Evolutionary conservation across 352 stramenopile species (phyloP), one percentile per base, ranked within the genome.

Genomic region (Phytophthora uliginosa): DNA sequence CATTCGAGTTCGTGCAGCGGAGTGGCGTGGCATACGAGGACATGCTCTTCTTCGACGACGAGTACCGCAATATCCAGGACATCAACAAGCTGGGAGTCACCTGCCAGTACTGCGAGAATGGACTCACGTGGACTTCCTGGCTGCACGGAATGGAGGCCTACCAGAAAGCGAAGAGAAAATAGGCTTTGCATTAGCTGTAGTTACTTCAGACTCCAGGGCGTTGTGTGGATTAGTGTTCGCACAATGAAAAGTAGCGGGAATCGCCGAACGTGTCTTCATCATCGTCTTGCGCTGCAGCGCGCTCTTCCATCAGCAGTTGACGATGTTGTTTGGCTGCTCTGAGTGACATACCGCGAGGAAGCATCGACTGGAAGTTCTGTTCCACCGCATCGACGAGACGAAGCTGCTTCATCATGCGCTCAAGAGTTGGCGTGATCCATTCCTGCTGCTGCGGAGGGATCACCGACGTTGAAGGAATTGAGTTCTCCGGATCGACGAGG

Each of bases 11-110:
- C 31, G 71, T 88, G 52, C 80, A 97, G 61, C 48, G 92, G 18
- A 98, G 92, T 36, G 84, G 88, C 28, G 84, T 99, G 45, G 73
- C 74, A 28, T 99, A 98, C 74, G 82, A 98, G 63, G 86, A 97
- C 63, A 99, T 99, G 97, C 83, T 99, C 26, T 99, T 99, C 83
- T 99, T 99, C 78, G 97, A 99, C 82, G 97, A 98, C 68, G 89
- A 98, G 76, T 81, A 82, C 47, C 81, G 86, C 66, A 98, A 98
- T 78, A 86, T 94, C 33, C 54, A 69, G 24, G 77, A 93, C 61
- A 79, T 98, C 38, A 66, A 74, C 13, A 63, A 61, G 36, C 63
- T 98, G 1, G 90, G 92, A n/a, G 90, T 97, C 26, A 86, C 86
- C 20, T 95, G 88, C 33, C 79, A 74, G 22, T 94, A 92, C 73